Evolutionary conservation across 2,329 filamentous ascomycete species (phyloP).

Genomic region (Apiospora saccharicola): DNA sequence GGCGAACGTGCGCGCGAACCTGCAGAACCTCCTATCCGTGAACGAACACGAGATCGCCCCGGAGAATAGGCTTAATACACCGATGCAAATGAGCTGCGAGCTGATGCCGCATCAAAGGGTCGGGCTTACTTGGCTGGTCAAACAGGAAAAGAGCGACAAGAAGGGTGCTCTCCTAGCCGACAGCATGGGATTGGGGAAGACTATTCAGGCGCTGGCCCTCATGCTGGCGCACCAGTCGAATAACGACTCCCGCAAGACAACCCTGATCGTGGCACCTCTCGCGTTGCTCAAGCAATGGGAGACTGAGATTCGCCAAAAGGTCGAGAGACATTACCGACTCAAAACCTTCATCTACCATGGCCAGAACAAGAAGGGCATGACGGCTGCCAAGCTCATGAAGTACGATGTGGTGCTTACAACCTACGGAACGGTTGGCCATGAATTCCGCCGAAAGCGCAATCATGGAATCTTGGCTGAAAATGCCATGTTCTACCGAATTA

Average conservation of each 20-base stretch:
- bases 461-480: slow-evolving; percentile 63
- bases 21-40: slow-evolving; percentile 31
- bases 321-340: slow-evolving; percentile 37
- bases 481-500: slow-evolving; percentile 73
- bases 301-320: slow-evolving; percentile 34
- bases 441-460: slow-evolving; percentile 67
- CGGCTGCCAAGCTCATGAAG: slow-evolving; percentile 56
- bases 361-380: slow-evolving; percentile 32
- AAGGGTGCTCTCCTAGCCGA: slow-evolving; percentile 42
- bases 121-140: slow-evolving; percentile 40
- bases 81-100: slow-evolving; percentile 32
- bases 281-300: slow-evolving; percentile 28
- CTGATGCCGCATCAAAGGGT: slow-evolving; percentile 40
- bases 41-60: slow-evolving; percentile 33
- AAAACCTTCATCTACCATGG: slow-evolving; percentile 40
- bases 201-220: slow-evolving; percentile 40
- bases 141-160: slow-evolving; percentile 36
- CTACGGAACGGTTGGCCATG: slow-evolving; percentile 74
- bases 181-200: slow-evolving; percentile 43
- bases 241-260: slow-evolving; percentile 36
- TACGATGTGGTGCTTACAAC: slow-evolving; percentile 83
- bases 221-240: slow-evolving; percentile 38
- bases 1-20: background rate
- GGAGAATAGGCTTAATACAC: slow-evolving; percentile 31
- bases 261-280: slow-evolving; percentile 34